Percentiles rank a stretch among this genome's conserved stretches.
Evolutionary conservation across 2,329 filamentous ascomycete genomes (phyloP).

Genomic region (Seiridium unicorne): DNA sequence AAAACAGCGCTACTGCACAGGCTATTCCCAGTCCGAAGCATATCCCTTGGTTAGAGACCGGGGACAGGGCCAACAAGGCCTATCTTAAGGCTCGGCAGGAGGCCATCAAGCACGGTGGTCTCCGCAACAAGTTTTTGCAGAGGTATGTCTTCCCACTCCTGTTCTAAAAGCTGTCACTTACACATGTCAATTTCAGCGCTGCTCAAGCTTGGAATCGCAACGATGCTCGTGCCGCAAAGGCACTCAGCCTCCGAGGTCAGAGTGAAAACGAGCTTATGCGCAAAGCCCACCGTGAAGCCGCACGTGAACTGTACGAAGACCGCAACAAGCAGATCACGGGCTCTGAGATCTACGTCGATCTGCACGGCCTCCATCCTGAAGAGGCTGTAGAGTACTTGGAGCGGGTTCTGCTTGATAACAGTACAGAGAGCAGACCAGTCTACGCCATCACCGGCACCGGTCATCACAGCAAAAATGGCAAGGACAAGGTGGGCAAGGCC

Average conservation of each 20-base stretch:
- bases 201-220: constrained; percentile 99
- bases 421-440: constrained; percentile 68
- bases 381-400: constrained; percentile 95
- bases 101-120: constrained; percentile 93
- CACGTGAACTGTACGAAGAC: constrained; percentile 87
- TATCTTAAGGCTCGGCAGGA: constrained; percentile 95
- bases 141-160: constrained; percentile 54
- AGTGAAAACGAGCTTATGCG: constrained; percentile 97
- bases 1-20: constrained; percentile 78
- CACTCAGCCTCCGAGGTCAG: constrained; percentile 88
- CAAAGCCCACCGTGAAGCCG: constrained; percentile 92
- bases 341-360: constrained; percentile 86
- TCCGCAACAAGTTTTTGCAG: constrained; percentile 95
- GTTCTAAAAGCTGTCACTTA: constrained; percentile 10
- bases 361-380: constrained; percentile 97
- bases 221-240: constrained; percentile 93
- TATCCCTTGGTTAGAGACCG: constrained; percentile 95
- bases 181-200: constrained; percentile 54
- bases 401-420: constrained; percentile 81
- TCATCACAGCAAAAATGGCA: constrained; percentile 97
- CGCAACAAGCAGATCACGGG: constrained; percentile 70
- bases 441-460: constrained; percentile 97
- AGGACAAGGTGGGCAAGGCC: constrained; percentile 96
- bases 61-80: constrained; percentile 83
- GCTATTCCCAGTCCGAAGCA: constrained; percentile 86